Evolutionary conservation across 352 stramenopile species (phyloP), one percentile per base, ranked within the genome.

Genomic region (Phytophthora quininea): DNA sequence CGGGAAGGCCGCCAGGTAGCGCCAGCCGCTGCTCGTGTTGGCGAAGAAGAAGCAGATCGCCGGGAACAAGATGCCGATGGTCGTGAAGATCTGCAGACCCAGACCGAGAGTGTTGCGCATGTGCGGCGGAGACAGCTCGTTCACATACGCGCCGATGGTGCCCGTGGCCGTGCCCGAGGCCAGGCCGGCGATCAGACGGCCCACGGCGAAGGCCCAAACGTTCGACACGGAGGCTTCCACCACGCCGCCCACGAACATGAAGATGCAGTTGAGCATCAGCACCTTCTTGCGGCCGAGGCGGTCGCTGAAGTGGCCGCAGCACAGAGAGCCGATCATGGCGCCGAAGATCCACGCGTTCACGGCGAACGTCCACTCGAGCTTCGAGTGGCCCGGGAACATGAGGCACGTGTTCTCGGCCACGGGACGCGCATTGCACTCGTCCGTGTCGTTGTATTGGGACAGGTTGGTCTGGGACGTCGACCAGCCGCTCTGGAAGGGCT

Each of bases 11-110:
- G 49, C 8, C 46, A 49, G 55, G 55, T 62, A 62, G 24, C 55
- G 55, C 55, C 55, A 62, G 32, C 55, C 55, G 43, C 43, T 54
- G 55, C 55, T 62, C 43, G 55, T 62, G 55, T 62, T 62, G 31
- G 55, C 55, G 55, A 62, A 60, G 42, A 60, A 58, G 52, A 58
- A 58, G 52, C 52, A 58, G 52, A 58, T 58, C 35, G 52, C 52
- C 4, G 82, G 73, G 3, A 79, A 32, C 19, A 86, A 54, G 59
- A 82, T 76, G 37, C 75, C 74, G 56, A 82, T 69, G 1, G 65
- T 73, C 51, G 84, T 67, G 10, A 69, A 73, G 46, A 81, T 73
- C 53, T 86, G 77, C 57, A 83, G 63, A 10, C 72, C 66, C 31
- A 67, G 57, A 49, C 43, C 43, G 8, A 49, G 43, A 2, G 37